phyloP scores from a whole-genome alignment of 331 rosid genomes.

The Dryas integrifolia region DNA sequence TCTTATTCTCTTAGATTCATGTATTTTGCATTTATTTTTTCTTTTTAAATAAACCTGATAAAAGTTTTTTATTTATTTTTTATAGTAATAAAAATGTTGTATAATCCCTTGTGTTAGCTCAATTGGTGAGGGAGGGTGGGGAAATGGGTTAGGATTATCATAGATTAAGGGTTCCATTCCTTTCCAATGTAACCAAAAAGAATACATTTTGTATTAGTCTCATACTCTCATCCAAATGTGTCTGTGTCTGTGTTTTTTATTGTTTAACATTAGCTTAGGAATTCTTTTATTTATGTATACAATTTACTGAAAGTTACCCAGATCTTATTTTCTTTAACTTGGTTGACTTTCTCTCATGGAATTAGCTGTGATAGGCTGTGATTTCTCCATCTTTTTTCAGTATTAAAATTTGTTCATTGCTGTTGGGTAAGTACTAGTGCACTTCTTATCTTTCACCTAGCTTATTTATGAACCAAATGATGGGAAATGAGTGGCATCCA shows the following conservation, averaged over 20 bases:
- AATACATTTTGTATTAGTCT: background rate
- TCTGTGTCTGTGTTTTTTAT: background rate
- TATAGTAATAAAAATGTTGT: too few relatives aligned
- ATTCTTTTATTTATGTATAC: background rate
- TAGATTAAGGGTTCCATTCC: too few relatives aligned
- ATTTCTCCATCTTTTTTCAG: background rate
- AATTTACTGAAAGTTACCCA: background rate
- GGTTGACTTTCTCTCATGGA: background rate
- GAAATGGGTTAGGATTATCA: too few relatives aligned
- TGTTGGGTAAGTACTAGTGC: background rate
- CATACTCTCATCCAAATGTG: background rate
- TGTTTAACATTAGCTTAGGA: background rate
- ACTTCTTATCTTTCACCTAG: too few relatives aligned
- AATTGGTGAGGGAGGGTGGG: too few relatives aligned
- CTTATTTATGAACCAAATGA: background rate
- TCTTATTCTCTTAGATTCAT: too few relatives aligned
- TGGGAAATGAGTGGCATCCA: background rate
- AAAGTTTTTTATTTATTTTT: too few relatives aligned
- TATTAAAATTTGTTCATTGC: background rate
- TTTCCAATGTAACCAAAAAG: too few relatives aligned
- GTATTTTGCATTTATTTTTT: background rate
- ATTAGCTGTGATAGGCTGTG: background rate
- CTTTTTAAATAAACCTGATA: too few relatives aligned
- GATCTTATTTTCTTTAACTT: background rate
- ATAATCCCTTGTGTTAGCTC: too few relatives aligned